Conservation (phyloP, 1,284 basidiomycete species). For the Cystobasidium pallidum region DNA sequence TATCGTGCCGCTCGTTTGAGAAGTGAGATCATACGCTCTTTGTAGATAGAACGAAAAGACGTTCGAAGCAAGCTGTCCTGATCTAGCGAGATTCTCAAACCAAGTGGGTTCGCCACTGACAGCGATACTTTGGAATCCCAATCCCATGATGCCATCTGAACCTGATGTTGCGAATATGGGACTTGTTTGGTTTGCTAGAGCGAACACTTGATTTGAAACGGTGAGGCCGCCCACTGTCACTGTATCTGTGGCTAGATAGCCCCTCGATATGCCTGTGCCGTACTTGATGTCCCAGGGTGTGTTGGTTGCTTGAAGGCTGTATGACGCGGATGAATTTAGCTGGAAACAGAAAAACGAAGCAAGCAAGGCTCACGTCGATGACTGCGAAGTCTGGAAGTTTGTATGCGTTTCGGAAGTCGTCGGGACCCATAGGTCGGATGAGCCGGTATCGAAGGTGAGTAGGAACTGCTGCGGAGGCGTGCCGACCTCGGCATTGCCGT, state of each 20-base stretch:
- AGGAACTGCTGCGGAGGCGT: conserved; percentile 48
- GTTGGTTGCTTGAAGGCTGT: conserved; percentile 6
- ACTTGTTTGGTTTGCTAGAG: conserved; percentile 55
- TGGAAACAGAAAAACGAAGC: not conserved
- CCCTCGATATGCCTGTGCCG: conserved; percentile 40
- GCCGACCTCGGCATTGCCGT: conserved; percentile 45
- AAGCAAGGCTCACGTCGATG: conserved; percentile 47
- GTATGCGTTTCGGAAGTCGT: conserved; percentile 49
- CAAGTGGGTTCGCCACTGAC: conserved; percentile 47
- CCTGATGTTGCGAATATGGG: conserved; percentile 45
- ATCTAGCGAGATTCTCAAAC: conserved; percentile 41
- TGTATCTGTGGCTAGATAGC: conserved; percentile 35
- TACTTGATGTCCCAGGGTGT: conserved; percentile 42
- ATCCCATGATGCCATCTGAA: conserved; percentile 56
- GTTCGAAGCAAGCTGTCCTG: conserved; percentile 54
- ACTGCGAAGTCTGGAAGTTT: conserved; percentile 50
- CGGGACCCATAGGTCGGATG: conserved; percentile 54
- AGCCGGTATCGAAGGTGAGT: conserved; percentile 52
- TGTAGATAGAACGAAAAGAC: conserved; percentile 66
- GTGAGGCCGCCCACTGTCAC: conserved; percentile 55
- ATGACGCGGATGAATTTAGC: not conserved
- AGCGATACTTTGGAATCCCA: conserved; percentile 54
- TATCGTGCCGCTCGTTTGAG: conserved; percentile 45
- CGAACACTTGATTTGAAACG: conserved; percentile 56
- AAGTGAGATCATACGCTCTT: conserved; percentile 38